Conservation (phyloP, 768 basidiomycete species). For the Pluteus cervinus region DNA sequence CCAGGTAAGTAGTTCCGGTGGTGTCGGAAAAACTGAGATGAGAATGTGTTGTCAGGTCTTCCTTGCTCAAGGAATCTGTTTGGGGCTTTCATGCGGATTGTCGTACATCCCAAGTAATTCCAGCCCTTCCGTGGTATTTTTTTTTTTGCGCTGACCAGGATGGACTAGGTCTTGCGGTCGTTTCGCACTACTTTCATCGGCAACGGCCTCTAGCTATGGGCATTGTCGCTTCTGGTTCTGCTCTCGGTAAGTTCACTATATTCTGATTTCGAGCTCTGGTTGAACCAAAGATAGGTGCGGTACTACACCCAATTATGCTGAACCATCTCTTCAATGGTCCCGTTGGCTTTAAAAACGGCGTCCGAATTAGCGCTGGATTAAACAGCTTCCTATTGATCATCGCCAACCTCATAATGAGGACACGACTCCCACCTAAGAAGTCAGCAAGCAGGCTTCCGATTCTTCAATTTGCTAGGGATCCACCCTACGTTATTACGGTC, state of each 20-base stretch:
- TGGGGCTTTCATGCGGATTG: slow-evolving; percentile 43
- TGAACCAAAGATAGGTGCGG: slow-evolving; percentile 30
- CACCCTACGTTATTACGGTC: slow-evolving; percentile 19
- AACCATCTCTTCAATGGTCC: slow-evolving; percentile 36
- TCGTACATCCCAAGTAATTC: slow-evolving; percentile 33
- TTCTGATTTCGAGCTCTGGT: background rate
- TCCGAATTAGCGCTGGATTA: slow-evolving; percentile 32
- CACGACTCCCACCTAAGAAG: slow-evolving; percentile 28
- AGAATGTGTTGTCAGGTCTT: slow-evolving; percentile 33
- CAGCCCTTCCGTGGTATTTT: background rate
- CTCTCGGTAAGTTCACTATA: slow-evolving; percentile 17
- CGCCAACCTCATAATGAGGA: slow-evolving; percentile 26
- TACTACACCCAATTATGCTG: slow-evolving; percentile 53
- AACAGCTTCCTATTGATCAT: slow-evolving; percentile 26
- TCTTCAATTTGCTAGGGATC: slow-evolving; percentile 22
- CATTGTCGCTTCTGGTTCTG: slow-evolving; percentile 30
- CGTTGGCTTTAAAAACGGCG: slow-evolving; percentile 33
- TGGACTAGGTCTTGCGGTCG: slow-evolving; percentile 32
- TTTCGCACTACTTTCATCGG: slow-evolving; percentile 47
- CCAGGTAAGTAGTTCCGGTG: slow-evolving; percentile 16
- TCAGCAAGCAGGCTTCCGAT: slow-evolving; percentile 15
- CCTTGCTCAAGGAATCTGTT: slow-evolving; percentile 41
- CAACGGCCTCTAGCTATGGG: slow-evolving; percentile 46
- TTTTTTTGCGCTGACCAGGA: background rate
- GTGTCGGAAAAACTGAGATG: background rate